These are phyloP conservation scores for Fusarium pseudoanthophilum DNA, from an alignment of 2,329 filamentous ascomycete species.

Conservation along the genomic window DNA sequence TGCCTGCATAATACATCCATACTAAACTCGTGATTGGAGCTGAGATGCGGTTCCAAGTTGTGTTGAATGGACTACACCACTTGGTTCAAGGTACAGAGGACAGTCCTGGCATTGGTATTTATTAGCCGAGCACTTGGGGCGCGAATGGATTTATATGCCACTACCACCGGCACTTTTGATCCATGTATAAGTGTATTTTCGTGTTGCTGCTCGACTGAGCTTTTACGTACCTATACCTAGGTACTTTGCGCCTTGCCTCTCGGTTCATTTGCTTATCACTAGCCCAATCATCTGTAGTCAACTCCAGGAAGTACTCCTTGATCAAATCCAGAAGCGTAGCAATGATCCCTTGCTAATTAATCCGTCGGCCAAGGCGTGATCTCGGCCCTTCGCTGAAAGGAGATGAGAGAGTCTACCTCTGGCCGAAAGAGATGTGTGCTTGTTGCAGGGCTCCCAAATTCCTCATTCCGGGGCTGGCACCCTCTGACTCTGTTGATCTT, in stretches of 20 bases:
- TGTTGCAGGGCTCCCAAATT: slow-evolving; percentile 71
- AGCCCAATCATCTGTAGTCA: slow-evolving; percentile 72
- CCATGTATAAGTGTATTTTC: not conserved
- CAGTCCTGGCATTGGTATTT: not conserved
- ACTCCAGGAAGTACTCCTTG: slow-evolving; percentile 72
- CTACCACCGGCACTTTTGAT: not conserved
- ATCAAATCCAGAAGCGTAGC: slow-evolving; percentile 66
- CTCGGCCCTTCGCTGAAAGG: slow-evolving; percentile 69
- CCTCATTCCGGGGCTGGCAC: slow-evolving; percentile 53
- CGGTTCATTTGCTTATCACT: slow-evolving; percentile 60
- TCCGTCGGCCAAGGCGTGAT: slow-evolving; percentile 66
- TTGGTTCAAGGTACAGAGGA: not conserved
- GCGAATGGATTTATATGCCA: not conserved
- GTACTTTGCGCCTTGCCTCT: slow-evolving; percentile 54
- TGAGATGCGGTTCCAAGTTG: not conserved
- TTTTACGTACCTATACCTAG: slow-evolving; percentile 63
- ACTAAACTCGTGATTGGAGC: not conserved
- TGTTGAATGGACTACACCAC: not conserved
- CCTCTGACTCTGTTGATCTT: slow-evolving; percentile 22
- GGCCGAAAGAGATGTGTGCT: slow-evolving; percentile 70
- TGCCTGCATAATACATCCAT: not conserved
- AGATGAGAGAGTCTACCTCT: slow-evolving; percentile 63
- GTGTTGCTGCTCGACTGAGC: slow-evolving; percentile 60
- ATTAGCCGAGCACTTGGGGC: not conserved
- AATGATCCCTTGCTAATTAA: slow-evolving; percentile 69